phyloP scores from a whole-genome alignment of 1,284 basidiomycete genomes.

The Stygiomarasmius scandens region DNA sequence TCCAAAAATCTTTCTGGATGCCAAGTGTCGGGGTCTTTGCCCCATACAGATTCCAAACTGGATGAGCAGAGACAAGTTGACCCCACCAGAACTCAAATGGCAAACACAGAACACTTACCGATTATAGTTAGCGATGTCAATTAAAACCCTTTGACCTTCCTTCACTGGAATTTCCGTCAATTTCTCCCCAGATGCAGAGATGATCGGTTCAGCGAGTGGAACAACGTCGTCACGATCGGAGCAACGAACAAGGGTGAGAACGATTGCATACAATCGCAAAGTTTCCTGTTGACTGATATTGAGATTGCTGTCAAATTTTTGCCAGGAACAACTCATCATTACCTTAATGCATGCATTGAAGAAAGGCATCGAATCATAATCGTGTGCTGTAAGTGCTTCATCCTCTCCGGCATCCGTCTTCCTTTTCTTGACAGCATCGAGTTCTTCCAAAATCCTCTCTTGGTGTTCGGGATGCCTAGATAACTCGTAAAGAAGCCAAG shows the following conservation, averaged over 20 bases:
- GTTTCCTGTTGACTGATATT: constrained; percentile 21
- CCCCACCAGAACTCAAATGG: too few relatives aligned
- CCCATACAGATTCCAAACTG: constrained; percentile 23
- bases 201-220: constrained; percentile 25
- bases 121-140: constrained; percentile 26
- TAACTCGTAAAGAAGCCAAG: constrained; percentile 33
- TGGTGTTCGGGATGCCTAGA: constrained; percentile 30
- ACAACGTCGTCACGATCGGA: constrained; percentile 26
- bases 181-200: constrained; percentile 15
- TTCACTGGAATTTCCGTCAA: constrained; percentile 24
- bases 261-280: constrained; percentile 28
- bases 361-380: constrained; percentile 32
- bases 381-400: constrained; percentile 21
- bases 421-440: constrained; percentile 23
- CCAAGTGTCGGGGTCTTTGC: constrained; percentile 28
- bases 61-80: too few relatives aligned
- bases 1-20: constrained; percentile 25
- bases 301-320: background rate
- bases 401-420: constrained; percentile 19
- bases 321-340: too few relatives aligned
- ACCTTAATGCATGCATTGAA: constrained; percentile 30
- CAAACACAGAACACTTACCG: constrained; percentile 17
- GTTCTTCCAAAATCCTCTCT: constrained; percentile 28
- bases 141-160: constrained; percentile 24
- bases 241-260: constrained; percentile 17